Evolutionary conservation across 2,329 filamentous ascomycete genomes (phyloP).

Genomic region (Capronia epimyces): DNA sequence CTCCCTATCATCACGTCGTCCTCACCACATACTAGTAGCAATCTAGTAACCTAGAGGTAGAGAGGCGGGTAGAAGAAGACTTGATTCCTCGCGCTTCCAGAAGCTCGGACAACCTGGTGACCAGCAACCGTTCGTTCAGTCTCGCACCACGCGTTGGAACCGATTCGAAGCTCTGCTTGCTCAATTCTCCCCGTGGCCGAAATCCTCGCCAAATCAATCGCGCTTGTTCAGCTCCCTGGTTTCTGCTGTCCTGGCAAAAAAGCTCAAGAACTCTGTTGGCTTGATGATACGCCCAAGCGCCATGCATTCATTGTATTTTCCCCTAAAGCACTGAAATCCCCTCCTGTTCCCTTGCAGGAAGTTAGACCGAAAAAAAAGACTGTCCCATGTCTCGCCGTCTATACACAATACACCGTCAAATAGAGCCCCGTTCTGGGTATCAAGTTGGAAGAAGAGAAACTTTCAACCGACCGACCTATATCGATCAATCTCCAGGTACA

Average conservation of each 20-base stretch:
- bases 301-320: constrained; percentile 2
- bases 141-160: too few species aligned
- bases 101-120: too few species aligned
- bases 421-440: background rate
- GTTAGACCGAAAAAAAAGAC: background rate
- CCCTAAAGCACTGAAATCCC: background rate
- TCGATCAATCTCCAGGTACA: background rate
- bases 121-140: too few species aligned
- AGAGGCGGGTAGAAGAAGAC: too few species aligned
- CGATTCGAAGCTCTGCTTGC: background rate
- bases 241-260: background rate
- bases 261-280: background rate
- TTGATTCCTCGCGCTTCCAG: too few species aligned
- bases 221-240: background rate
- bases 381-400: background rate
- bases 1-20: too few species aligned
- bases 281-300: constrained; percentile 3
- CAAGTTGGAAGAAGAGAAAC: background rate
- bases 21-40: too few species aligned
- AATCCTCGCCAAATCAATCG: background rate
- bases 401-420: constrained; percentile 1
- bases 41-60: too few species aligned
- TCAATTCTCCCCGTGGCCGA: background rate
- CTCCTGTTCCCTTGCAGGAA: background rate
- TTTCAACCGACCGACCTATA: background rate